Evolutionary conservation across 2,329 filamentous ascomycete genomes (phyloP).

Genomic region (Aureobasidium sp.): DNA sequence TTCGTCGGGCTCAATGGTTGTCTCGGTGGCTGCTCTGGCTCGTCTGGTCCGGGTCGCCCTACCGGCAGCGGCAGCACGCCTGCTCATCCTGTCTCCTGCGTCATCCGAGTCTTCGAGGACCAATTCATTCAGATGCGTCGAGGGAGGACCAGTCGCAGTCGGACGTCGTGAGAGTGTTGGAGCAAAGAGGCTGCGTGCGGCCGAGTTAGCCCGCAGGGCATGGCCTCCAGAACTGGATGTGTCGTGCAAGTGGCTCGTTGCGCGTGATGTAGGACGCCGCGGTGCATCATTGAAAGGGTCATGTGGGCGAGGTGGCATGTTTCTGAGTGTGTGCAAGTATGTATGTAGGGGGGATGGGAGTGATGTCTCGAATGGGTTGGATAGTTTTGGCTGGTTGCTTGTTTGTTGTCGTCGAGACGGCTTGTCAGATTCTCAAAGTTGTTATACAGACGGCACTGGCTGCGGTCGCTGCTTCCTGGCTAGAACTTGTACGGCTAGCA

Average conservation of each 20-base stretch:
- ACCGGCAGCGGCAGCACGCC: background rate
- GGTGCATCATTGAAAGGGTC: constrained; percentile 11
- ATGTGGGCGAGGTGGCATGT: constrained; percentile 4
- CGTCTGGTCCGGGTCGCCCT: background rate
- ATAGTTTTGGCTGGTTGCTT: background rate
- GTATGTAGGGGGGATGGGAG: no score
- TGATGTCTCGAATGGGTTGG: background rate
- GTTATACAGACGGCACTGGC: background rate
- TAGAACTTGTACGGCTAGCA: no score
- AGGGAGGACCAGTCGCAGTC: background rate
- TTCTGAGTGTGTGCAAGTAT: background rate
- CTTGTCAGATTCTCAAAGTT: background rate
- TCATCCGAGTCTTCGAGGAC: constrained; percentile 12
- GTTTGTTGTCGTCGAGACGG: background rate
- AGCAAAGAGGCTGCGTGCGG: constrained; percentile 14
- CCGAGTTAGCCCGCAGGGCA: constrained; percentile 1
- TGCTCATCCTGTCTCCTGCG: background rate
- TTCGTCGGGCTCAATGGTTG: constrained; percentile 1
- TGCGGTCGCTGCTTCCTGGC: background rate
- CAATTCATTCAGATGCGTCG: background rate
- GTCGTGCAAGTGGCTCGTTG: constrained; percentile 1
- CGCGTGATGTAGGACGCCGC: constrained; percentile 3
- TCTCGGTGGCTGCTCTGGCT: constrained; percentile 5
- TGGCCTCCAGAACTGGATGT: background rate
- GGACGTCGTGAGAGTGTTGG: constrained; percentile 5